Evolutionary conservation across 208 protist species (phyloP).

Genomic region (Leptomonas pyrrhocoris): DNA sequence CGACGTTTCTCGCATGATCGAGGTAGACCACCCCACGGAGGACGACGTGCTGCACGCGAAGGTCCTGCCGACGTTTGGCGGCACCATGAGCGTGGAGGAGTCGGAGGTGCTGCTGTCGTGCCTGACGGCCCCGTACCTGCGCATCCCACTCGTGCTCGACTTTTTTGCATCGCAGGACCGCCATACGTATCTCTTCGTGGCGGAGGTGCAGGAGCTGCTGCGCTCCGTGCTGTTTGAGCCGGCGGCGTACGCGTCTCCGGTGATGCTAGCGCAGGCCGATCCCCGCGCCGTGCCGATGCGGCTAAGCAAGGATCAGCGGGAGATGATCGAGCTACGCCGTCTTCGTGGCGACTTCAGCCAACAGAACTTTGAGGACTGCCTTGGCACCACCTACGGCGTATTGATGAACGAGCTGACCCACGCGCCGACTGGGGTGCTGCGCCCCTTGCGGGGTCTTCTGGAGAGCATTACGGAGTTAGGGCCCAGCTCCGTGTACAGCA

Average conservation of each 20-base stretch:
- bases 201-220: conserved; percentile 71
- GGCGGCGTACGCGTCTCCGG: conserved; percentile 57
- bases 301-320: conserved; percentile 54
- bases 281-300: conserved; percentile 69
- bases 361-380: conserved; percentile 48
- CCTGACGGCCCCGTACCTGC: conserved; percentile 87
- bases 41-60: conserved; percentile 88
- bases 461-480: conserved; percentile 54
- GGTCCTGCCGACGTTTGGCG: conserved; percentile 75
- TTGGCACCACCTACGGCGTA: conserved; percentile 81
- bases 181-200: conserved; percentile 72
- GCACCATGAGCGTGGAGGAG: conserved; percentile 69
- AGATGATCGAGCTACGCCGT: conserved; percentile 33
- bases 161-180: conserved; percentile 90
- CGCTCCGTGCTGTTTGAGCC: conserved; percentile 93
- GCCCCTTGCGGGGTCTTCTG: conserved; percentile 51
- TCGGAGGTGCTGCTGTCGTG: conserved; percentile 85
- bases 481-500: conserved; percentile 76
- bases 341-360: conserved; percentile 44
- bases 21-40: conserved; percentile 67
- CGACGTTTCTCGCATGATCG: conserved; percentile 63
- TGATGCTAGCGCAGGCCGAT: conserved; percentile 29
- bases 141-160: conserved; percentile 82
- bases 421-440: conserved; percentile 60
- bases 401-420: conserved; percentile 86